These are phyloP conservation scores for Grigorovia transvaalensis DNA, from an alignment of 805 yeast species.

Conservation along the genomic window DNA sequence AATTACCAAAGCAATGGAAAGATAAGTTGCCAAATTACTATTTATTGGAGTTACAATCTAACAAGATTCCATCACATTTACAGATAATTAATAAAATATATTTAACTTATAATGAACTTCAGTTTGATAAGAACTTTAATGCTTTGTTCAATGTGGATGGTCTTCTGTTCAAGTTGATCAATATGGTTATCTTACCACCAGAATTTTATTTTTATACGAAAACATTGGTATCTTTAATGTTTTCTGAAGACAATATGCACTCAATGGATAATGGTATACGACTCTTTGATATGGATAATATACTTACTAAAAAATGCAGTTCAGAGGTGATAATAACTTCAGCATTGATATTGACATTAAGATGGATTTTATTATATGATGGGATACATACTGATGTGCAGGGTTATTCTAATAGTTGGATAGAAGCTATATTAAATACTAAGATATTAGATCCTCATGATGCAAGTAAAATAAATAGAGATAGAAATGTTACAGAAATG, in stretches of 20 bases:
- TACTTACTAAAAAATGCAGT: not conserved
- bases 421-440: not conserved
- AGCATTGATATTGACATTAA: constrained; percentile 15
- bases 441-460: not conserved
- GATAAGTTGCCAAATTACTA: constrained; percentile 33
- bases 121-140: constrained; percentile 9
- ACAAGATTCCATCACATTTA: constrained; percentile 31
- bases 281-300: not conserved
- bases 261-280: constrained; percentile 3
- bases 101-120: constrained; percentile 2
- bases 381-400: constrained; percentile 6
- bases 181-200: constrained; percentile 16
- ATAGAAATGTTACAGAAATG: constrained; percentile 4
- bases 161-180: constrained; percentile 16
- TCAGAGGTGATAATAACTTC: constrained; percentile 18
- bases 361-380: constrained; percentile 15
- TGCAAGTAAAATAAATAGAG: constrained; percentile 1
- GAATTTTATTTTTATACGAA: constrained; percentile 16
- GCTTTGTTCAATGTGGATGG: constrained; percentile 8
- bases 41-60: constrained; percentile 32
- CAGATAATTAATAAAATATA: constrained; percentile 28
- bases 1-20: constrained; percentile 32
- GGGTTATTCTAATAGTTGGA: constrained; percentile 9
- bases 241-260: not conserved
- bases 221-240: constrained; percentile 6